A percentile compares a stretch with the other conserved stretches of the same genome.
Conservation (phyloP, 2,329 filamentous ascomycete genomes). For the Apiospora sp. region DNA sequence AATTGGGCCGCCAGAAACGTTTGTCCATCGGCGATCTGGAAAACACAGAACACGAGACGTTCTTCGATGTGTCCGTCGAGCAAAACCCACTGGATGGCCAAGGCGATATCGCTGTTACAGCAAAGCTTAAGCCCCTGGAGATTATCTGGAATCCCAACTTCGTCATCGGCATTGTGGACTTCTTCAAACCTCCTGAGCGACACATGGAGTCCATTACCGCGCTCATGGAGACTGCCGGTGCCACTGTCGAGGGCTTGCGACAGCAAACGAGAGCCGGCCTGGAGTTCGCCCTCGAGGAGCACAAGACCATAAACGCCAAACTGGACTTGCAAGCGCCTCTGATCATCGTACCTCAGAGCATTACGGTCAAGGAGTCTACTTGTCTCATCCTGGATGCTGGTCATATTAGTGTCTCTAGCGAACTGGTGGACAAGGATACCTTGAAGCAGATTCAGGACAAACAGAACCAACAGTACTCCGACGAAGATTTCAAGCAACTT, state of each 20-base stretch:
- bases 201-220: conserved; percentile 99
- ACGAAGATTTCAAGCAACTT: conserved; percentile 86
- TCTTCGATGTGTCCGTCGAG: conserved; percentile 93
- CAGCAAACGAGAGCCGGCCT: conserved; percentile 96
- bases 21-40: conserved; percentile 64
- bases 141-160: conserved; percentile 98
- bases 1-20: conserved; percentile 53
- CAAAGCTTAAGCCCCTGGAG: conserved; percentile 94
- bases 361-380: conserved; percentile 79
- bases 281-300: conserved; percentile 95
- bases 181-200: conserved; percentile 94
- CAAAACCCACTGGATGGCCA: conserved; percentile 93
- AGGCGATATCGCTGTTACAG: conserved; percentile 87
- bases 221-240: conserved; percentile 93
- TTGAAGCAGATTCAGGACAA: conserved; percentile 91
- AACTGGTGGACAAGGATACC: conserved; percentile 91
- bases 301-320: conserved; percentile 97
- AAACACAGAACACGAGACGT: conserved; percentile 68
- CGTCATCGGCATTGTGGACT: conserved; percentile 87
- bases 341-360: conserved; percentile 94
- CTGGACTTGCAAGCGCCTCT: conserved; percentile 94
- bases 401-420: conserved; percentile 92
- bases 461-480: conserved; percentile 84
- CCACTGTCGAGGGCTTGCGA: conserved; percentile 91
- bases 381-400: conserved; percentile 96